phyloP scores from a whole-genome alignment of 805 yeast genomes.

The Cyberlindnera americana region DNA sequence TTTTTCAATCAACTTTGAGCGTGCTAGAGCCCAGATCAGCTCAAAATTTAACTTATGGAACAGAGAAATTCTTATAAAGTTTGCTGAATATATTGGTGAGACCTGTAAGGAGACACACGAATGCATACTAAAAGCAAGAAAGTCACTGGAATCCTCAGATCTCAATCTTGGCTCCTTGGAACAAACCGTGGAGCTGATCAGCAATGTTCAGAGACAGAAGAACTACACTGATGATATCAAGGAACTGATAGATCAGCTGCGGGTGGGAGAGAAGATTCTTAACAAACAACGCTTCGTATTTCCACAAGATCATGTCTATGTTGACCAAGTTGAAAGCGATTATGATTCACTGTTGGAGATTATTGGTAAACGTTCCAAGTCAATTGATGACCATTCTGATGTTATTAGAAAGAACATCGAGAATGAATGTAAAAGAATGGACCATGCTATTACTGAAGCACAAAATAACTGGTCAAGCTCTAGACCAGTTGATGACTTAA shows the following conservation, averaged over 20 bases:
- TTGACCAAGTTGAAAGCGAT: slow-evolving; percentile 60
- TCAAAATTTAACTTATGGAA: slow-evolving; percentile 62
- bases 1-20: slow-evolving; percentile 42
- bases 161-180: slow-evolving; percentile 37
- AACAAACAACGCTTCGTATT: slow-evolving; percentile 43
- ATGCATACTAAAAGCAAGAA: slow-evolving; percentile 32
- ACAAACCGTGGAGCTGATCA: slow-evolving; percentile 36
- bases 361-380: slow-evolving; percentile 30
- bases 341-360: slow-evolving; percentile 39
- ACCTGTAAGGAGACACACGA: slow-evolving; percentile 31
- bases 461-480: slow-evolving; percentile 43
- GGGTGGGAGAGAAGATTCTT: slow-evolving; percentile 36
- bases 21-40: slow-evolving; percentile 49
- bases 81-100: slow-evolving; percentile 37
- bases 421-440: slow-evolving; percentile 36
- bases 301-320: slow-evolving; percentile 52
- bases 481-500: slow-evolving; percentile 43
- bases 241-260: slow-evolving; percentile 11
- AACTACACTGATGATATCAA: background rate
- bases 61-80: slow-evolving; percentile 36
- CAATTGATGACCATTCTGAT: slow-evolving; percentile 42
- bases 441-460: slow-evolving; percentile 30
- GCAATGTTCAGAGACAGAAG: slow-evolving; percentile 34
- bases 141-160: slow-evolving; percentile 34
- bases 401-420: slow-evolving; percentile 39